phyloP scores from a whole-genome alignment of 1,284 basidiomycete genomes.

The Puccinia polysora region DNA sequence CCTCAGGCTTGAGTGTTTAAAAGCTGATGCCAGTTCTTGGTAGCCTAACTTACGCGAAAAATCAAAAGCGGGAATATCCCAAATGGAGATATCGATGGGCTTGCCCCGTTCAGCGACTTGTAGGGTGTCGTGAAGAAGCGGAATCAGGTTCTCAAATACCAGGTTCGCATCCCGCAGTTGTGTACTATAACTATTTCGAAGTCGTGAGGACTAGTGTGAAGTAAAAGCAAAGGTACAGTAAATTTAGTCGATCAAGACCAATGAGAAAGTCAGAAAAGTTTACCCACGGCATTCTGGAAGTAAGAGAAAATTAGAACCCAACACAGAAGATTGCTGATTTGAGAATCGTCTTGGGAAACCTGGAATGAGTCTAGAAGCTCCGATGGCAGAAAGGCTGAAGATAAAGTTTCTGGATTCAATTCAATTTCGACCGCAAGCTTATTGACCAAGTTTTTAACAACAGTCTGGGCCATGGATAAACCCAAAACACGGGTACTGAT shows the following conservation, averaged over 20 bases:
- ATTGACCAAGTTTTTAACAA: conserved; percentile 67
- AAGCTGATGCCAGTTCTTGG: not conserved
- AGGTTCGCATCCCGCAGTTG: conserved; percentile 71
- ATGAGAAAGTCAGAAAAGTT: conserved; percentile 42
- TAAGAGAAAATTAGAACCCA: conserved; percentile 88
- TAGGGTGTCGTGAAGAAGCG: conserved; percentile 68
- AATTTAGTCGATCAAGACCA: not conserved
- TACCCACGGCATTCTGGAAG: conserved; percentile 73
- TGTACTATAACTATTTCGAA: conserved; percentile 74
- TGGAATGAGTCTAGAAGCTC: conserved; percentile 65
- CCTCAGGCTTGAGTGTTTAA: no score
- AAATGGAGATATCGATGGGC: conserved; percentile 70
- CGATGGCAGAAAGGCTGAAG: conserved; percentile 59
- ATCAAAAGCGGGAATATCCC: conserved; percentile 79
- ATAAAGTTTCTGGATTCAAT: conserved; percentile 61
- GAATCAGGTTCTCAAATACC: conserved; percentile 66
- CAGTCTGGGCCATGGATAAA: conserved; percentile 63
- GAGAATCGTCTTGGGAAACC: conserved; percentile 57
- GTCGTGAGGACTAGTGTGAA: conserved; percentile 65
- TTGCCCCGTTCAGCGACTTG: conserved; percentile 62
- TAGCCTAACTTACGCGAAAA: conserved; percentile 63
- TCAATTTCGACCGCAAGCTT: conserved; percentile 77
- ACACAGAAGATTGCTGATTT: conserved; percentile 54
- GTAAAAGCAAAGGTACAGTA: conserved; percentile 18
- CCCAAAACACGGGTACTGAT: conserved; percentile 66